Percentiles rank a stretch among this genome's conserved stretches.
These are phyloP conservation scores for Sarocladiaceae sp. DNA, from an alignment of 2,329 filamentous ascomycete genomes.

Conservation along the genomic window DNA sequence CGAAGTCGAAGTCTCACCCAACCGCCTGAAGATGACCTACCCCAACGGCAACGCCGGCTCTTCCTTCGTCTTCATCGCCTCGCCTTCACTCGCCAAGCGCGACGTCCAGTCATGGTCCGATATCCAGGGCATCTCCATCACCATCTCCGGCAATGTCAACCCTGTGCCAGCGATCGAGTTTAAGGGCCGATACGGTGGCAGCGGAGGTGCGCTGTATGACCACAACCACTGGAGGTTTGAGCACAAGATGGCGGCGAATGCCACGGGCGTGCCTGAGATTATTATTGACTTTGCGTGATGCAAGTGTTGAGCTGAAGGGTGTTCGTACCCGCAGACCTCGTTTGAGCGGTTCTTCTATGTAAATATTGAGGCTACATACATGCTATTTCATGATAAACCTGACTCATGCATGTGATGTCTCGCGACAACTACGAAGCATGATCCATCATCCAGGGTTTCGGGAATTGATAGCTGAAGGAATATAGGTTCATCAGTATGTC, in stretches of 20 bases:
- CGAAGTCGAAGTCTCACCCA: constrained; percentile 34
- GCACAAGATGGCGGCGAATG: constrained; percentile 30
- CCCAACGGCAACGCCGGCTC: constrained; percentile 45
- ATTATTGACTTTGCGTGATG: constrained; percentile 8
- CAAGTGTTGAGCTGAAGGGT: too few relatives aligned
- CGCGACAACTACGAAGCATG: too few relatives aligned
- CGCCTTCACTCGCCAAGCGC: constrained; percentile 36
- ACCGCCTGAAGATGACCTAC: constrained; percentile 46
- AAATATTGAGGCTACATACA: too few relatives aligned
- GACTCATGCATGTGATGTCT: too few relatives aligned
- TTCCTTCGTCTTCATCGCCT: constrained; percentile 46
- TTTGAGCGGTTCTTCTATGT: too few relatives aligned
- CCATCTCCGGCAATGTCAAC: constrained; percentile 40
- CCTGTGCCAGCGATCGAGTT: constrained; percentile 35
- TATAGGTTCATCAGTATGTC: too few relatives aligned
- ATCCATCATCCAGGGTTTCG: too few relatives aligned
- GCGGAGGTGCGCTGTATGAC: constrained; percentile 26
- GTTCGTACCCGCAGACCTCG: too few relatives aligned
- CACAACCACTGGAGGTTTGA: constrained; percentile 45
- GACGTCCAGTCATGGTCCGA: constrained; percentile 43
- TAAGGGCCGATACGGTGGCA: constrained; percentile 36
- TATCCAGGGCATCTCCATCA: constrained; percentile 42
- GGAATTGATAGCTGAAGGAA: too few relatives aligned
- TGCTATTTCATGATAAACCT: too few relatives aligned
- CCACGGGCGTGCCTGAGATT: constrained; percentile 3